Evolutionary conservation across 2,329 filamentous ascomycete genomes (phyloP).

Genomic region (Orbilia blumenaviensis): DNA sequence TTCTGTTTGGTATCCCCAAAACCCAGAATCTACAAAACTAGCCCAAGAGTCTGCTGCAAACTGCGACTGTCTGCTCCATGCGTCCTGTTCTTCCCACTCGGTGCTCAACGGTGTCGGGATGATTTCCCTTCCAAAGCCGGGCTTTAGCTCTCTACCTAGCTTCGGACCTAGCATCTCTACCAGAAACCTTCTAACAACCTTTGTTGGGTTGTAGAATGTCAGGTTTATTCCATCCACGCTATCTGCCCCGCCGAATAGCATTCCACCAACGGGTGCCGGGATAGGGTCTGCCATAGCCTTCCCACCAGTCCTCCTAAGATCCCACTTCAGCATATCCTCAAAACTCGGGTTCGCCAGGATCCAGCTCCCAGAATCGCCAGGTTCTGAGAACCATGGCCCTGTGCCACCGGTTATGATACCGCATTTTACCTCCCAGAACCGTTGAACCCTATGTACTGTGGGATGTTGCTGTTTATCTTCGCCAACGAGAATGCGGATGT

Average conservation of each 20-base stretch:
- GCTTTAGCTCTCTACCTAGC: conserved; percentile 11
- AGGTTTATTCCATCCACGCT: conserved; percentile 48
- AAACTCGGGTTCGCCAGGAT: conserved; percentile 14
- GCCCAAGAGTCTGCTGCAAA: conserved; percentile 6
- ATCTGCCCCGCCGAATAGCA: conserved; percentile 48
- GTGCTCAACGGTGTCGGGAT: neutral
- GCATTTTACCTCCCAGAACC: conserved; percentile 35
- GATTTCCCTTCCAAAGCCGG: conserved; percentile 14
- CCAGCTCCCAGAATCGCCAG: conserved; percentile 42
- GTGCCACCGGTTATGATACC: conserved; percentile 23
- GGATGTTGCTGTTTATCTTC: neutral
- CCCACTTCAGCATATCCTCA: conserved; percentile 44
- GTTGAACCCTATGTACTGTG: neutral
- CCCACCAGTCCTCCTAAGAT: conserved; percentile 19
- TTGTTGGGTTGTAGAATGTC: conserved; percentile 45
- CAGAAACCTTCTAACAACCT: conserved; percentile 12
- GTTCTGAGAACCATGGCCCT: conserved; percentile 39
- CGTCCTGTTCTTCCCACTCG: conserved; percentile 9
- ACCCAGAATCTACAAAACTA: neutral
- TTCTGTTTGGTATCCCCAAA: conserved; percentile 16
- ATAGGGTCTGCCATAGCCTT: conserved; percentile 8
- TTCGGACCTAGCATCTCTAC: neutral
- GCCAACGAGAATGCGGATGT: conserved; percentile 32
- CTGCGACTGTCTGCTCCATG: conserved; percentile 21
- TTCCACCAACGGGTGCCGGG: conserved; percentile 36